These are phyloP conservation scores for Fomitopsis schrenkii DNA, from an alignment of 1,284 basidiomycete species.

Conservation along the genomic window DNA sequence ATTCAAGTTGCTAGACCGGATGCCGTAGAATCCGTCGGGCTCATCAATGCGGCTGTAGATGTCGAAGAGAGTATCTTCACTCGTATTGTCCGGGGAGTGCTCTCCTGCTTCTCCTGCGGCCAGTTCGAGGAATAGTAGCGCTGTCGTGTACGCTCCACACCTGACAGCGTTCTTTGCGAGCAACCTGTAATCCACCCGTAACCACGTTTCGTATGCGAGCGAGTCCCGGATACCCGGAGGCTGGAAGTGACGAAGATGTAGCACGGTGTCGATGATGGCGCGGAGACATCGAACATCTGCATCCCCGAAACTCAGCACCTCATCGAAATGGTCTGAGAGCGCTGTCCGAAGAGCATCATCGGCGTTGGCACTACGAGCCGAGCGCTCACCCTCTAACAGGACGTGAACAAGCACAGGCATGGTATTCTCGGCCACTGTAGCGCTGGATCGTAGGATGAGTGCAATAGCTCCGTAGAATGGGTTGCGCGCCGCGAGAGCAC, in stretches of 20 bases:
- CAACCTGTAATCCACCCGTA: slow-evolving; percentile 71
- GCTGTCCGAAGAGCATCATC: slow-evolving; percentile 22
- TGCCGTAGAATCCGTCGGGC: slow-evolving; percentile 97
- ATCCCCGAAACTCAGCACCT: slow-evolving; percentile 44
- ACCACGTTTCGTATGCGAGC: slow-evolving; percentile 78
- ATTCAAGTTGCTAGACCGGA: slow-evolving; percentile 72
- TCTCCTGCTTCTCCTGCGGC: slow-evolving; percentile 50
- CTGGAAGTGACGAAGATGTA: slow-evolving; percentile 75
- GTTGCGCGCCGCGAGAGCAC: slow-evolving; percentile 50
- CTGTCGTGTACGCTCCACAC: slow-evolving; percentile 84
- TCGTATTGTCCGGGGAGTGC: slow-evolving; percentile 25
- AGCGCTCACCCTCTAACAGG: slow-evolving; percentile 46
- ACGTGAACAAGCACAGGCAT: slow-evolving; percentile 78
- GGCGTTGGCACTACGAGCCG: slow-evolving; percentile 10
- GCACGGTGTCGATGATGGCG: slow-evolving; percentile 73
- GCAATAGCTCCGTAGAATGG: slow-evolving; percentile 69
- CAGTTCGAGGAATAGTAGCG: slow-evolving; percentile 87
- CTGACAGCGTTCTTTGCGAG: slow-evolving; percentile 73
- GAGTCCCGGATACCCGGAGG: slow-evolving; percentile 43
- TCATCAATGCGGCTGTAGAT: slow-evolving; percentile 96
- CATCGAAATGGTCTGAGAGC: slow-evolving; percentile 64
- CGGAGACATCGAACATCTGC: slow-evolving; percentile 48
- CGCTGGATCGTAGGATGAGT: slow-evolving; percentile 51
- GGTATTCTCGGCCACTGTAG: slow-evolving; percentile 59
- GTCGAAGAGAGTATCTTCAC: slow-evolving; percentile 76